phyloP scores from a whole-genome alignment of 176 grass and related monocot species.

The Juncus effusus region DNA sequence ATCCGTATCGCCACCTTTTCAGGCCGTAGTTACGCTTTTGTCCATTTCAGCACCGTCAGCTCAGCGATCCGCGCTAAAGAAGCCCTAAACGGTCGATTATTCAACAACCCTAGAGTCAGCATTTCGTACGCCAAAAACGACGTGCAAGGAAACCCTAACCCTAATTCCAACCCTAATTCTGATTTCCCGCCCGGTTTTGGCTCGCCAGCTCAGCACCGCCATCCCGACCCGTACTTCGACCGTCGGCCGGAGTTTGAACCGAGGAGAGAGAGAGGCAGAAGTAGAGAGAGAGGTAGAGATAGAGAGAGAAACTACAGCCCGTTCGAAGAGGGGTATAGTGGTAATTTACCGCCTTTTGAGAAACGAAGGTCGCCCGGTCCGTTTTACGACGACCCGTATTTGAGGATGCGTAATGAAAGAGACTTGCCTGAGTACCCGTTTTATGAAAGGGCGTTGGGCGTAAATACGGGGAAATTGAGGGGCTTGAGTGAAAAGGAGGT shows the following conservation, averaged over 20 bases:
- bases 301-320: constrained; percentile 10
- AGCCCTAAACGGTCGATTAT: constrained; percentile 90
- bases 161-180: constrained; percentile 5
- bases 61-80: constrained; percentile 87
- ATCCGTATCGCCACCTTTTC: constrained; percentile 76
- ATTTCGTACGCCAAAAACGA: constrained; percentile 92
- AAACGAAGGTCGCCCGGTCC: neutral
- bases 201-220: constrained; percentile 4
- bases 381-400: constrained; percentile 9
- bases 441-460: constrained; percentile 38
- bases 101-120: constrained; percentile 81
- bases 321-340: neutral
- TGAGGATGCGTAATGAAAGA: constrained; percentile 34
- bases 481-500: constrained; percentile 58
- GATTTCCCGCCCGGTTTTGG: constrained; percentile 7
- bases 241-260: neutral
- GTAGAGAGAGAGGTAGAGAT: too few species aligned
- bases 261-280: neutral
- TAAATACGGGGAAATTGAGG: constrained; percentile 34
- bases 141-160: constrained; percentile 23
- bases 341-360: constrained; percentile 1
- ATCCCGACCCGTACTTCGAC: neutral
- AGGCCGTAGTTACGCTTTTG: constrained; percentile 84
- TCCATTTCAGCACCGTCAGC: constrained; percentile 59
- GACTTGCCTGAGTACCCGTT: constrained; percentile 93